phyloP scores from a whole-genome alignment of 257 asterid genomes.

The Scutellaria minor region DNA sequence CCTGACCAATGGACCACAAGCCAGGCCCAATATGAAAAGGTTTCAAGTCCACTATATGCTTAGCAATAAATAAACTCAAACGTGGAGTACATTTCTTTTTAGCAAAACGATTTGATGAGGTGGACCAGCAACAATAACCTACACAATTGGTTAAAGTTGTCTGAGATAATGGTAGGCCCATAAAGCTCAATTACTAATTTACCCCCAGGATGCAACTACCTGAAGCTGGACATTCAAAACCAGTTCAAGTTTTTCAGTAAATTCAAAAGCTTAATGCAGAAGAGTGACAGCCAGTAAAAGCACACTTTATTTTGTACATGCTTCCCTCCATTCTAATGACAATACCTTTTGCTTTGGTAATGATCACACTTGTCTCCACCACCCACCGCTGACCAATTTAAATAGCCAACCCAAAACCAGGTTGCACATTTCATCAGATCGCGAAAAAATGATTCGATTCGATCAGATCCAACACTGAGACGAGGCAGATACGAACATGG shows the following conservation, averaged over 20 bases:
- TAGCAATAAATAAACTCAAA: constrained; percentile 14
- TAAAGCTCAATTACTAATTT: constrained; percentile 37
- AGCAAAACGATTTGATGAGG: constrained; percentile 19
- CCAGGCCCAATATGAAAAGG: too few species aligned
- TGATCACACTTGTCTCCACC: constrained; percentile 64
- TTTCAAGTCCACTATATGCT: not conserved
- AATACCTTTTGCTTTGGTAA: constrained; percentile 57
- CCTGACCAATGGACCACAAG: not conserved
- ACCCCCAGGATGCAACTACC: constrained; percentile 34
- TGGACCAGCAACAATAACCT: constrained; percentile 49
- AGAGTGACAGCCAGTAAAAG: constrained; percentile 44
- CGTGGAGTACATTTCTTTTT: not conserved
- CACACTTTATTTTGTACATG: constrained; percentile 73
- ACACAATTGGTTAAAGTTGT: constrained; percentile 39
- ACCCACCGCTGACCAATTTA: constrained; percentile 59
- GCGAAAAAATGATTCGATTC: too few species aligned
- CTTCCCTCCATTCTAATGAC: constrained; percentile 69
- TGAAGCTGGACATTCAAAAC: constrained; percentile 22
- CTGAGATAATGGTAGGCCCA: constrained; percentile 40
- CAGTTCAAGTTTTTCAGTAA: constrained; percentile 32
- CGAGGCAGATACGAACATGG: constrained; percentile 33
- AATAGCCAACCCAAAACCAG: constrained; percentile 37
- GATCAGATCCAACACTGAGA: constrained; percentile 22
- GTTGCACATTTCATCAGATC: constrained; percentile 29
- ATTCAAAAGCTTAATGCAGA: constrained; percentile 37